Evolutionary conservation across 1,284 basidiomycete genomes (phyloP).

Genomic region (Pholiota adiposa): DNA sequence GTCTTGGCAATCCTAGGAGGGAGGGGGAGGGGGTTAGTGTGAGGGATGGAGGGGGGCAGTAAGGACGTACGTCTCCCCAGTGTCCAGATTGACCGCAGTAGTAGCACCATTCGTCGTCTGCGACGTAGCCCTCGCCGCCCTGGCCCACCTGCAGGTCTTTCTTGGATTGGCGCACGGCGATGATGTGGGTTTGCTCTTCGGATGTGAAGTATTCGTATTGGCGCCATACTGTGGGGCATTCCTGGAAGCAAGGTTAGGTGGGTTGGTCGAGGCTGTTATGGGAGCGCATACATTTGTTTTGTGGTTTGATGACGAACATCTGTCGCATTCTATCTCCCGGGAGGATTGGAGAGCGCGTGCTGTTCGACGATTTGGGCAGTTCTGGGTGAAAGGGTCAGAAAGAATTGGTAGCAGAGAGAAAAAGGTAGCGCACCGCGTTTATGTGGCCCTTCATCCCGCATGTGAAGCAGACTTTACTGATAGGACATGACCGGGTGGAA

Average conservation of each 20-base stretch:
- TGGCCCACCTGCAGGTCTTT: conserved; percentile 56
- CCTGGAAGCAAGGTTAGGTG: conserved; percentile 44
- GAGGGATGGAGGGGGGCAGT: neutral
- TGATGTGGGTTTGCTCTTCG: conserved; percentile 53
- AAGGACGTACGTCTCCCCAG: conserved; percentile 79
- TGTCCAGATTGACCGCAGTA: conserved; percentile 85
- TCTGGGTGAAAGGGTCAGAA: conserved; percentile 44
- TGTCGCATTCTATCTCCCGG: conserved; percentile 63
- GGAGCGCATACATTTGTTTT: conserved; percentile 61
- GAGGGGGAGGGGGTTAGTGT: conserved; percentile 5
- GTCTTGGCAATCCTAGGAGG: conserved; percentile 83
- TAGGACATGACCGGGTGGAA: conserved; percentile 80
- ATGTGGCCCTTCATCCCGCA: conserved; percentile 91
- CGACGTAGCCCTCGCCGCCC: conserved; percentile 80
- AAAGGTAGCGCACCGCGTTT: conserved; percentile 62
- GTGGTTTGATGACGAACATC: conserved; percentile 77
- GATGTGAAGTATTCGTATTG: conserved; percentile 79
- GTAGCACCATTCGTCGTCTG: conserved; percentile 82
- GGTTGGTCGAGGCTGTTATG: neutral
- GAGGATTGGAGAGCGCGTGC: conserved; percentile 32
- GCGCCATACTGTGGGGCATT: conserved; percentile 89
- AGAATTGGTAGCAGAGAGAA: neutral
- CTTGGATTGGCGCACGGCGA: conserved; percentile 54
- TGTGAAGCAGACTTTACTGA: conserved; percentile 82
- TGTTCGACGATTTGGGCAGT: conserved; percentile 72